Evolutionary conservation across 176 grass and related monocot genomes (phyloP), one percentile per base, ranked within the genome.

Genomic region (Cenchrus fungigraminus): DNA sequence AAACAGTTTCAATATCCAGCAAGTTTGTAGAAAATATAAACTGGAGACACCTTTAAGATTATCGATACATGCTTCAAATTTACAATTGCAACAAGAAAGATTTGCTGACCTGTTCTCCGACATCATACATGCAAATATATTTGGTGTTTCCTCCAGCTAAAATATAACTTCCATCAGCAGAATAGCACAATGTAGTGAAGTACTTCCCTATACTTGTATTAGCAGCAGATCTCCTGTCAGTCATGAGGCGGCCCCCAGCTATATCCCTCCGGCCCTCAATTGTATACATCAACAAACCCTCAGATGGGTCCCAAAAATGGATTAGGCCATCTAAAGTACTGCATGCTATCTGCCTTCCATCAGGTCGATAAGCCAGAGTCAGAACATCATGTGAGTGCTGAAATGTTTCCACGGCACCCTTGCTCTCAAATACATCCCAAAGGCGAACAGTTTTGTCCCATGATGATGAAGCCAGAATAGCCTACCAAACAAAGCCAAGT

Each of bases 81-180:
- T 79, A 28, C 68, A 88, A 65, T 44, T 19, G 65, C 37, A 49
- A 80, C 28, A 70, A 90, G 78, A 58, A 79, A 87, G 44, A 45
- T 87, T 68, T 75, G 13, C 90, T 91, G 4, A 99, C 97, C 93
- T 99, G 93, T 68, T 99, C 97, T 62, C 90, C 90, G 71, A 99
- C 82, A 73, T 99, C 93, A 82, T 99, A 99, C 97, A 96, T 95
- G 82, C 97, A 99, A 61, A 96, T 92, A 84, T 95, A 94, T 89
- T 95, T 95, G 71, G 93, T 94, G 84, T 94, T 94, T 70, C 97
- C 97, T 86, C 91, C 93, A 12, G 93, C 97, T 66, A 99, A 87
- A 89, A 99, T 99, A 82, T 89, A 99, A 56, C 88, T 87, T 53
- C 97, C 97, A 84, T 99, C 93, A 50, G 93, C 97, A 79, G 97